phyloP scores from a whole-genome alignment of 352 stramenopile species.

The Poterioochromonas sp. region DNA sequence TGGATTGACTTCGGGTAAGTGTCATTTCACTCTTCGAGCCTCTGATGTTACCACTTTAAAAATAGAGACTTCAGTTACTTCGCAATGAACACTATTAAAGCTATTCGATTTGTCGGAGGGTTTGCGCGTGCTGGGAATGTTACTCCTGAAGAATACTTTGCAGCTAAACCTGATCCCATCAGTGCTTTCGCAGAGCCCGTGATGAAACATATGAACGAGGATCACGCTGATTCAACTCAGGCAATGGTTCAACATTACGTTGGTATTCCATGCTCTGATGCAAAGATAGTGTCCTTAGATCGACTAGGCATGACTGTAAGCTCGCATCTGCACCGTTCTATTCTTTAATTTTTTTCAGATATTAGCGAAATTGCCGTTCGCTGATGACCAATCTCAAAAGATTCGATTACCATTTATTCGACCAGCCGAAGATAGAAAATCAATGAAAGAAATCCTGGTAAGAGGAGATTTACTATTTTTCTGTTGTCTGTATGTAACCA shows the following conservation, averaged over 20 bases:
- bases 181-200: slow-evolving; percentile 42
- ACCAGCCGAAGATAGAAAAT: slow-evolving; percentile 41
- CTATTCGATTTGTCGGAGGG: slow-evolving; percentile 46
- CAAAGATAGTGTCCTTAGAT: slow-evolving; percentile 44
- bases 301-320: slow-evolving; percentile 46
- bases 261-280: slow-evolving; percentile 9
- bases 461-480: too few relatives aligned
- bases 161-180: slow-evolving; percentile 39
- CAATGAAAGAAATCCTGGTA: slow-evolving; percentile 45
- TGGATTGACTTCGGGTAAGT: slow-evolving; percentile 47
- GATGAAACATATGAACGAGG: slow-evolving; percentile 48
- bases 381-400: slow-evolving; percentile 40
- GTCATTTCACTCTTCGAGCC: not conserved
- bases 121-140: slow-evolving; percentile 46
- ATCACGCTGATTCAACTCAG: slow-evolving; percentile 42
- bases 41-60: not conserved
- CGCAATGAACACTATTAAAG: slow-evolving; percentile 45
- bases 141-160: slow-evolving; percentile 41
- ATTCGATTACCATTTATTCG: slow-evolving; percentile 43
- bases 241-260: slow-evolving; percentile 46
- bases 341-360: not conserved
- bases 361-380: slow-evolving; percentile 37
- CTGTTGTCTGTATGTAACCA: too few relatives aligned
- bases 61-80: slow-evolving; percentile 45
- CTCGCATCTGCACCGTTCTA: not conserved